A percentile compares a stretch with the other conserved stretches of the same genome.
Conservation (phyloP, 2,329 filamentous ascomycete genomes). For the Fusarium sp. region DNA sequence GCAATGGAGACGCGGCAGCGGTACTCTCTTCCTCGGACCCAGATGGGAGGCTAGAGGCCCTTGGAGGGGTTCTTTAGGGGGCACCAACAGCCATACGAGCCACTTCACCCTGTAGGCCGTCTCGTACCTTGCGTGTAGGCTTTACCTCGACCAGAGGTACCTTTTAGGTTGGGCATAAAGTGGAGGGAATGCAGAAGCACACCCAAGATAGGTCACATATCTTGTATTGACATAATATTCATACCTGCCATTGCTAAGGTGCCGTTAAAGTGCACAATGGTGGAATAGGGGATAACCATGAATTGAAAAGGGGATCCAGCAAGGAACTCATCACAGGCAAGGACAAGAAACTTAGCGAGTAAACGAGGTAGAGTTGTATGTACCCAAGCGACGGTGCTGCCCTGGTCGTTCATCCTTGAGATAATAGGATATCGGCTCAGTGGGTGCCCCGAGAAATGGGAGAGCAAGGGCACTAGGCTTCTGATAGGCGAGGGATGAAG, state of each 20-base stretch:
- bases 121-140: constrained; percentile 30
- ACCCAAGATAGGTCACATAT: constrained; percentile 17
- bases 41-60: constrained; percentile 29
- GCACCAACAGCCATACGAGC: constrained; percentile 29
- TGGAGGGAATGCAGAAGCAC: constrained; percentile 35
- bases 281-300: constrained; percentile 20
- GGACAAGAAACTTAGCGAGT: constrained; percentile 13
- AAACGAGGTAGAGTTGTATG: constrained; percentile 16
- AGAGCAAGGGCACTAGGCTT: constrained; percentile 35
- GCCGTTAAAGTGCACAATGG: neutral
- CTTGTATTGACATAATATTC: neutral
- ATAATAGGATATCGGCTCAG: constrained; percentile 34
- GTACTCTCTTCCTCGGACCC: constrained; percentile 31
- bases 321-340: neutral
- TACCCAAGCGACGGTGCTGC: constrained; percentile 26
- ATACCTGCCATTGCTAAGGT: constrained; percentile 1
- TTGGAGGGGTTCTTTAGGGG: constrained; percentile 30
- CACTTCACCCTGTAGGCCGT: constrained; percentile 26
- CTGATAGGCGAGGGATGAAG: constrained; percentile 42
- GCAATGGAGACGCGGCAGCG: constrained; percentile 36
- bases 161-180: constrained; percentile 33
- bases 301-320: constrained; percentile 9
- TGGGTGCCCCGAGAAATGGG: constrained; percentile 37
- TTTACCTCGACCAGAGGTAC: constrained; percentile 33
- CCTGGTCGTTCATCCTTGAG: constrained; percentile 25